These are phyloP conservation scores for Wakefieldia striispora DNA, from an alignment of 768 basidiomycete species.

Conservation along the genomic window DNA sequence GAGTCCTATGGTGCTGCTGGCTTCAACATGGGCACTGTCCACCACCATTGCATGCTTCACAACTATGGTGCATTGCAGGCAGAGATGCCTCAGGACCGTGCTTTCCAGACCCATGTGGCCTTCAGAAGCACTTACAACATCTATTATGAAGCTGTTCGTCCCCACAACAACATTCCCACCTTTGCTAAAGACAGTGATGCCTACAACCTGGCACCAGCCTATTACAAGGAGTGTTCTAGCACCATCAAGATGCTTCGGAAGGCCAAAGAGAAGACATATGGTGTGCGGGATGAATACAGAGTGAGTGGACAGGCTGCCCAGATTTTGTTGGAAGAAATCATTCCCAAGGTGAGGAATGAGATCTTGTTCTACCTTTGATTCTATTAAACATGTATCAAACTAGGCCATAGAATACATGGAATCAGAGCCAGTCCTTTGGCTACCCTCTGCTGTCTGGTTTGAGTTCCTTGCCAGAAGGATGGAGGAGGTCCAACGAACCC, in stretches of 20 bases:
- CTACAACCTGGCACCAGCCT: conserved; percentile 6
- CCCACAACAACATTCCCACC: conserved; percentile 5
- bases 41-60: conserved; percentile 8
- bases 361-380: neutral
- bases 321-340: neutral
- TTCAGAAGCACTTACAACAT: conserved; percentile 20
- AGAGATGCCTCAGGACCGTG: conserved; percentile 9
- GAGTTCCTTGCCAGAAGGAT: conserved; percentile 1
- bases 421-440: conserved; percentile 6
- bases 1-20: conserved; percentile 10
- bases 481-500: neutral
- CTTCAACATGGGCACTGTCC: neutral
- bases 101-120: conserved; percentile 1
- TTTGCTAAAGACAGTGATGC: conserved; percentile 8
- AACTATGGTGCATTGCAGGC: conserved; percentile 17
- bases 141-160: conserved; percentile 7
- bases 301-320: conserved; percentile 4
- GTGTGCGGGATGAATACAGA: conserved; percentile 4
- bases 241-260: neutral
- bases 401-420: neutral
- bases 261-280: conserved; percentile 4
- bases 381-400: neutral
- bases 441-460: conserved; percentile 2
- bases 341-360: neutral
- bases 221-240: neutral